Evolutionary conservation across 768 basidiomycete species (phyloP).

Genomic region (Amyloporia xantha): DNA sequence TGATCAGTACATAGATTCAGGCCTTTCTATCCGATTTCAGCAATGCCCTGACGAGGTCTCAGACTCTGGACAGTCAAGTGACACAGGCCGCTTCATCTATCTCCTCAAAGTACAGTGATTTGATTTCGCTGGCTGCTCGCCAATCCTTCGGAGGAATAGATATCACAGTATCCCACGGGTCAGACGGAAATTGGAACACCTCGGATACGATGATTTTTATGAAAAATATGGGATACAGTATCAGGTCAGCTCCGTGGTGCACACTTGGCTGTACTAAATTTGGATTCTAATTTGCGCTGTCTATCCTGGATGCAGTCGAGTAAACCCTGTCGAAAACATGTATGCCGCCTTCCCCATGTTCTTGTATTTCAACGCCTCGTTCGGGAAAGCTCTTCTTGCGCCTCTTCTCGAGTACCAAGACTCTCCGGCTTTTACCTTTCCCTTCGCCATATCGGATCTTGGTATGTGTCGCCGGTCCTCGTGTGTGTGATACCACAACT

Average conservation of each 20-base stretch:
- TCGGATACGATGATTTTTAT: slow-evolving; percentile 19
- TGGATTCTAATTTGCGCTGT: background rate
- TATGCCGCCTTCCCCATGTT: slow-evolving; percentile 25
- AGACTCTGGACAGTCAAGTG: slow-evolving; percentile 19
- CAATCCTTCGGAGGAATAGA: slow-evolving; percentile 22
- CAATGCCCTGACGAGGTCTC: slow-evolving; percentile 6
- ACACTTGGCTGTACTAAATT: background rate
- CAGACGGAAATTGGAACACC: slow-evolving; percentile 12
- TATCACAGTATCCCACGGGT: slow-evolving; percentile 18
- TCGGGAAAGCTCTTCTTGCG: slow-evolving; percentile 18
- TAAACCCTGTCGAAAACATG: slow-evolving; percentile 28
- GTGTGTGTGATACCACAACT: background rate
- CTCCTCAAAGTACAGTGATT: slow-evolving; percentile 17
- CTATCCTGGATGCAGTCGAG: slow-evolving; percentile 10
- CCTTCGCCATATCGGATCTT: slow-evolving; percentile 23
- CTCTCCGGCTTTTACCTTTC: slow-evolving; percentile 9
- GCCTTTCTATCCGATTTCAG: background rate
- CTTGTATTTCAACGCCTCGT: slow-evolving; percentile 25
- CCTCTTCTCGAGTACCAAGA: slow-evolving; percentile 24
- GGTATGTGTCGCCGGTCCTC: slow-evolving; percentile 15
- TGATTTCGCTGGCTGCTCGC: slow-evolving; percentile 21
- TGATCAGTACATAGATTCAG: background rate
- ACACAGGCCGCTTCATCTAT: slow-evolving; percentile 14
- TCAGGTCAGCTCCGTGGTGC: no score
- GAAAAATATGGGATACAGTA: slow-evolving; percentile 3